Conservation (phyloP, 768 basidiomycete genomes). For the Astraeus odoratus region DNA sequence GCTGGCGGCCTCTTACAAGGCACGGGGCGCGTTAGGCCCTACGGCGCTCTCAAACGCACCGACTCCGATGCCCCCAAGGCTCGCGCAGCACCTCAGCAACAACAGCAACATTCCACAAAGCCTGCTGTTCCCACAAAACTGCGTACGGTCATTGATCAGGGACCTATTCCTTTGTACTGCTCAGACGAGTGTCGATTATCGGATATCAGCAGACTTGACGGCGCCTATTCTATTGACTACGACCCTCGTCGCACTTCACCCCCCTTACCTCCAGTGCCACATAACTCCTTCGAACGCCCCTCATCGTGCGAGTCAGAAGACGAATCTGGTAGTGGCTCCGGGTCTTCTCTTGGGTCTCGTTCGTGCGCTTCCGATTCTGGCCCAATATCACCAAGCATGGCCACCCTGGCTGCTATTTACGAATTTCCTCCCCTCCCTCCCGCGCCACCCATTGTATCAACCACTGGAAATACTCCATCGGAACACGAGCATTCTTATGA, state of each 20-base stretch:
- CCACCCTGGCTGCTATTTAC: constrained; percentile 33
- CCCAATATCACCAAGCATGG: constrained; percentile 26
- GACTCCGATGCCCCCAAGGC: constrained; percentile 18
- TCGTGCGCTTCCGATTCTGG: constrained; percentile 19
- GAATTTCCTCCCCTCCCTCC: constrained; percentile 51
- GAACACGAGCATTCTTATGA: constrained; percentile 30
- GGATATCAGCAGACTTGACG: constrained; percentile 43
- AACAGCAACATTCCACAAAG: constrained; percentile 17
- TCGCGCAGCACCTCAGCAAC: constrained; percentile 10
- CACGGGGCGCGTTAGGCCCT: constrained; percentile 55
- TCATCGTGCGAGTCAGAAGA: constrained; percentile 31
- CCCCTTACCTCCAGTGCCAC: constrained; percentile 34
- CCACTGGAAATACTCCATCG: constrained; percentile 13
- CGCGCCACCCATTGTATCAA: constrained; percentile 36
- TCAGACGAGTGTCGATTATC: constrained; percentile 66
- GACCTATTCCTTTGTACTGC: constrained; percentile 78
- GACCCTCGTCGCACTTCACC: constrained; percentile 40
- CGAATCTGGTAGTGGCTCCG: constrained; percentile 31
- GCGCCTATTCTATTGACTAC: constrained; percentile 39
- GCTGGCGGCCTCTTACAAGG: constrained; percentile 56
- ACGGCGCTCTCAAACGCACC: constrained; percentile 44
- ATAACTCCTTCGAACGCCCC: constrained; percentile 28
- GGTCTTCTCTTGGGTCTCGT: constrained; percentile 33
- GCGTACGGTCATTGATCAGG: constrained; percentile 71
- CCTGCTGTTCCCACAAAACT: constrained; percentile 37